These are phyloP conservation scores for Penicillium egyptiacum DNA, from an alignment of 495 filamentous ascomycete genomes.

Conservation along the genomic window DNA sequence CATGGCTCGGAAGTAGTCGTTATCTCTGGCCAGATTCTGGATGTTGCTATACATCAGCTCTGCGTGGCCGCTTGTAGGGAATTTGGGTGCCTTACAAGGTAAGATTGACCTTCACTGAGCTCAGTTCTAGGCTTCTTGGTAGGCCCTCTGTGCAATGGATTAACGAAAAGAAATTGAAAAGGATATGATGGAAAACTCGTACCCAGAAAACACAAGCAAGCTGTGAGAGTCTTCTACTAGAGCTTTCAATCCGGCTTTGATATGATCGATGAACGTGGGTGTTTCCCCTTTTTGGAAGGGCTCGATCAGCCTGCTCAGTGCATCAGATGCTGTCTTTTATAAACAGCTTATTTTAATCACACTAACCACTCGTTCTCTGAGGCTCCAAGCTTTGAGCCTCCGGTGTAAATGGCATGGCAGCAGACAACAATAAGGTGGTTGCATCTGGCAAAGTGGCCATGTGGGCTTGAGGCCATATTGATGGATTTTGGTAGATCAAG, in stretches of 20 bases:
- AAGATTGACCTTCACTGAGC: conserved; percentile 66
- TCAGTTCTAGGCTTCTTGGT: conserved; percentile 55
- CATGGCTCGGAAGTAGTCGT: conserved; percentile 34
- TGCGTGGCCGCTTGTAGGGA: background rate
- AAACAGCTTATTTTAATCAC: background rate
- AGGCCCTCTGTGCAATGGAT: conserved; percentile 50
- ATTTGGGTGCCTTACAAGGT: conserved; percentile 44
- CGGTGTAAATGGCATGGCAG: conserved; percentile 77
- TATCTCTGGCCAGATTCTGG: conserved; percentile 50
- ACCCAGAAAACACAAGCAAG: conserved; percentile 72
- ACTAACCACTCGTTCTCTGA: conserved; percentile 67
- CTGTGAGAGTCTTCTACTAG: conserved; percentile 39
- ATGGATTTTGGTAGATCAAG: background rate
- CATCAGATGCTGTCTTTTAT: background rate
- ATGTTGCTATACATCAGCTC: conserved; percentile 6
- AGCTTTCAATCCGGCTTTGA: conserved; percentile 57
- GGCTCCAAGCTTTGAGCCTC: conserved; percentile 56
- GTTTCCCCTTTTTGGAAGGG: conserved; percentile 72
- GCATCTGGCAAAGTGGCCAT: conserved; percentile 1
- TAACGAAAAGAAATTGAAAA: background rate
- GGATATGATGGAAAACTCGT: conserved; percentile 12
- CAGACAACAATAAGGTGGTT: conserved; percentile 70
- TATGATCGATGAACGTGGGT: conserved; percentile 69
- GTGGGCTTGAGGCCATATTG: background rate
- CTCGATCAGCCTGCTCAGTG: conserved; percentile 52